Base-by-base conservation (phyloP, 371 early-diverging fungal species). In the Agmasoma carcini region DNA sequence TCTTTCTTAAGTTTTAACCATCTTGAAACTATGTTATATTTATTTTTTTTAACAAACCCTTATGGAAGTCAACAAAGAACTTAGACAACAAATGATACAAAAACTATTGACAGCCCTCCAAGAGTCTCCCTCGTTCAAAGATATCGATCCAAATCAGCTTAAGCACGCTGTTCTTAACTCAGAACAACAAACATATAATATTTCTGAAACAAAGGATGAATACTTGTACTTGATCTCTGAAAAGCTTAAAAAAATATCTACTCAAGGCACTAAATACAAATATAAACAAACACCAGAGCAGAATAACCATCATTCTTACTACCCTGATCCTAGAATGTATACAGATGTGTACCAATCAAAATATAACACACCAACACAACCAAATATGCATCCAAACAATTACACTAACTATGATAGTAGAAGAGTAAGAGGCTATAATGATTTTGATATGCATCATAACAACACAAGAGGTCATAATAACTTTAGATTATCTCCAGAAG, bases 131-230 rank as follows among this genome's bases (percentile, higher is more conserved):
- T 60, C 70, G 40, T 73, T 73, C 45, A 48, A 37, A 20, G 54
- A 63, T 30, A 65, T 68, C 41, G 20, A 46, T 11, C 36, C 61
- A 12, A 49, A 51, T 17, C 65, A 63, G 5, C 61, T 73, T 14
- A 55, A 65, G 33, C 70, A 73, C 33, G 70, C 70, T 26, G 73
- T 70, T 17, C 49, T 73, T 37, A 67, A 64, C 26, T 48, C 60
- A 20, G 73, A 73, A 36, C 68, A 69, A 46, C 63, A 67, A 36
- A 71, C 61, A 23, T 73, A 44, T 46, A 40, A 59, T 25, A 34
- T 34, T 5, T 55, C 57, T 15, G 34, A 30, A 38, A 65, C 37
- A 17, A 65, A 52, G 37, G 61, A 69, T 29, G 70, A 73, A 58
- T 73, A 73, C 50, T 36, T 70, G 34, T 53, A 45, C 30, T 55